A percentile compares a stretch with the other conserved stretches of the same genome.
Evolutionary conservation across 495 filamentous ascomycete species (phyloP).

Genomic region (Lasiosphaeria ovina): DNA sequence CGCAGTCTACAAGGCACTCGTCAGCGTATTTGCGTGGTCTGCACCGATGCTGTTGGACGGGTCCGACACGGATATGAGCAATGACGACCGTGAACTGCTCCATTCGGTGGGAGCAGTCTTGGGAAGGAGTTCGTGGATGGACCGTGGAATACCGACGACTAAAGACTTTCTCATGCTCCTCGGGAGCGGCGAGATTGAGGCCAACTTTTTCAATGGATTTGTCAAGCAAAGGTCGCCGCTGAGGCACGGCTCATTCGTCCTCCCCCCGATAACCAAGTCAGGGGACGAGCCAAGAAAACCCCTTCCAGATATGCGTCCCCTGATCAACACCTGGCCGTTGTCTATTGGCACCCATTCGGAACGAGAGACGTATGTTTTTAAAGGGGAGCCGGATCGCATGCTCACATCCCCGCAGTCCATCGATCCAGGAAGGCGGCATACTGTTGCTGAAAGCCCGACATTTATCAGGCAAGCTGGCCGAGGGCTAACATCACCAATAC

Average conservation of each 20-base stretch:
- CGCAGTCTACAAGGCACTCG: constrained; percentile 46
- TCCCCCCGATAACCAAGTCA: constrained; percentile 31
- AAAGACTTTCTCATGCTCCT: constrained; percentile 46
- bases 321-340: constrained; percentile 38
- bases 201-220: constrained; percentile 43
- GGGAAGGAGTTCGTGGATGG: constrained; percentile 41
- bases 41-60: constrained; percentile 44
- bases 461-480: constrained; percentile 37
- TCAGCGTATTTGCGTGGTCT: constrained; percentile 42
- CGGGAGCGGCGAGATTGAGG: constrained; percentile 43
- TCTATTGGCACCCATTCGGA: constrained; percentile 20
- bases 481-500: constrained; percentile 39
- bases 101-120: constrained; percentile 31
- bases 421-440: constrained; percentile 43
- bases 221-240: constrained; percentile 41
- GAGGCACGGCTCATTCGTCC: constrained; percentile 26
- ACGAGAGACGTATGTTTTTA: constrained; percentile 33
- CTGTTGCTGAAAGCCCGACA: constrained; percentile 46
- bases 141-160: constrained; percentile 41
- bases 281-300: constrained; percentile 39
- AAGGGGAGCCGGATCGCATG: constrained; percentile 32
- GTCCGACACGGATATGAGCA: constrained; percentile 31
- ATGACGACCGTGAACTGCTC: constrained; percentile 38
- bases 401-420: constrained; percentile 33
- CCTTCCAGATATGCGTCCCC: constrained; percentile 41